These are phyloP conservation scores for Linum lewisii DNA, from an alignment of 345 rosid species.

Conservation along the genomic window DNA sequence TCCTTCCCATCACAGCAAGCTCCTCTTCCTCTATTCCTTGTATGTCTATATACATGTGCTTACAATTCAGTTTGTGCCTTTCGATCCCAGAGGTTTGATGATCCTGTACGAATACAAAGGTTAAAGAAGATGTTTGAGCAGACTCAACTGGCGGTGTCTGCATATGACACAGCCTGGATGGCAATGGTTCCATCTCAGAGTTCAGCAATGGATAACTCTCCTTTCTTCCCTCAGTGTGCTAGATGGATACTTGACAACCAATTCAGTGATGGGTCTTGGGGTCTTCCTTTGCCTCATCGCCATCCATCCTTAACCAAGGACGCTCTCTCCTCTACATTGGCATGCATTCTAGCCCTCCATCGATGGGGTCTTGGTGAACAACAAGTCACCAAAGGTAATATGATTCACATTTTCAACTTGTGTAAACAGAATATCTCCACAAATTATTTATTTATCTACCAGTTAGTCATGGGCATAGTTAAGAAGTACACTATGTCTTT, in stretches of 20 bases:
- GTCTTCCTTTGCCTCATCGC: conserved; percentile 25
- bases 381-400: conserved; percentile 48
- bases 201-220: conserved; percentile 21
- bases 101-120: conserved; percentile 30
- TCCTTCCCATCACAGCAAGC: no score
- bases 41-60: no score
- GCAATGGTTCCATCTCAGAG: conserved; percentile 72
- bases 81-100: conserved; percentile 28
- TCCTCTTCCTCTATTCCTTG: no score
- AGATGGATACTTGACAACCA: conserved; percentile 76
- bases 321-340: conserved; percentile 59
- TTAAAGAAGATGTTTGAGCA: conserved; percentile 50
- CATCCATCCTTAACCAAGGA: conserved; percentile 53
- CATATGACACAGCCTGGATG: conserved; percentile 90
- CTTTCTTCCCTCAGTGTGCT: conserved; percentile 63
- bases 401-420: not conserved
- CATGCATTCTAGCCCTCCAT: conserved; percentile 67
- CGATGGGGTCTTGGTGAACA: conserved; percentile 65
- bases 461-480: no score
- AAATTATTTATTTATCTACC: no score
- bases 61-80: no score
- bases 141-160: conserved; percentile 55
- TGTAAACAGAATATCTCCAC: no score
- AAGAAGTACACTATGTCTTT: no score
- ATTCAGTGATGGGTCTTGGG: conserved; percentile 77